Conservation (phyloP, 306 rosid genomes). For the Pachyrhizus erosus region DNA sequence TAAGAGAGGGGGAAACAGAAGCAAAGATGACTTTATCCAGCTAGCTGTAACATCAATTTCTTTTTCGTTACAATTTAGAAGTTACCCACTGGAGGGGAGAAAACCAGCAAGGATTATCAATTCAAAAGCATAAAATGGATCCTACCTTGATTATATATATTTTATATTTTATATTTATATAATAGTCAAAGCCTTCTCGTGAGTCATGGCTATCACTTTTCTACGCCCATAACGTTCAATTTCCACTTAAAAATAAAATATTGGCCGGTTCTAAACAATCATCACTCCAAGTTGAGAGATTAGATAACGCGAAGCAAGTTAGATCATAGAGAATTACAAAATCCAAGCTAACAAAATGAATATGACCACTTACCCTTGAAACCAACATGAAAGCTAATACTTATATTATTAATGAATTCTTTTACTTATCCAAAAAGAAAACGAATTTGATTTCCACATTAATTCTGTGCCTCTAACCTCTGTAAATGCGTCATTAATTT, state of each 20-base stretch:
- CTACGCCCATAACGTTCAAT: neutral
- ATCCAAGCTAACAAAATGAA: neutral
- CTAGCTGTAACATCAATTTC: neutral
- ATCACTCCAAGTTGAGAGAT: neutral
- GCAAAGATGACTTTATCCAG: neutral
- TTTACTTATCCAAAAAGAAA: too few species aligned
- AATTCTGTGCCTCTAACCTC: neutral
- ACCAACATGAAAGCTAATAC: too few species aligned
- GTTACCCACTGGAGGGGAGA: neutral
- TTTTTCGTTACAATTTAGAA: neutral
- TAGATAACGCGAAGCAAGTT: neutral
- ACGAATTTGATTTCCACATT: neutral
- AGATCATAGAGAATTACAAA: neutral
- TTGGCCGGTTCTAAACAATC: neutral
- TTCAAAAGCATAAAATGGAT: neutral
- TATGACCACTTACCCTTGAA: neutral
- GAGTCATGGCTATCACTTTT: neutral
- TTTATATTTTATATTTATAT: neutral
- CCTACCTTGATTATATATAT: neutral
- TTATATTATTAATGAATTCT: too few species aligned
- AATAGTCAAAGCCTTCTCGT: neutral
- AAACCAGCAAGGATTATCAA: neutral
- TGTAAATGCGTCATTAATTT: neutral
- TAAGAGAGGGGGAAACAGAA: too few species aligned
- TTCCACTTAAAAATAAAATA: neutral